Conservation (phyloP, 768 basidiomycete genomes). For the Phylloporus sp. region DNA sequence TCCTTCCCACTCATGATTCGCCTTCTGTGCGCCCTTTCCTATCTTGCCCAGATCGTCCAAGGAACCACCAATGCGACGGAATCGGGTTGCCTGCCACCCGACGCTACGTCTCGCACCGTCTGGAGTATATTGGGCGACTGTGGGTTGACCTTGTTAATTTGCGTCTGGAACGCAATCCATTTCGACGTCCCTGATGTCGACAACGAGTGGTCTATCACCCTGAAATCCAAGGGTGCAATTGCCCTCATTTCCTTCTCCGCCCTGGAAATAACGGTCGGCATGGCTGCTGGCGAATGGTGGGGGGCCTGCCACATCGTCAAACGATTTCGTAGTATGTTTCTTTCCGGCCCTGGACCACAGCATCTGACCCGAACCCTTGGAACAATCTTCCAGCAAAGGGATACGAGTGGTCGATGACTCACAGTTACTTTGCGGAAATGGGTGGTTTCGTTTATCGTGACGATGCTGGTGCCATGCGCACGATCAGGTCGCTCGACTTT, state of each 20-base stretch:
- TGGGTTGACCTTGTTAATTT: background rate
- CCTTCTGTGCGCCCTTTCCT: background rate
- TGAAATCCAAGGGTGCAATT: too few species aligned
- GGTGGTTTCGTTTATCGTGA: background rate
- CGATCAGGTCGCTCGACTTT: background rate
- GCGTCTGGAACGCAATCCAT: slow-evolving; percentile 2
- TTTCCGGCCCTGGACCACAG: background rate
- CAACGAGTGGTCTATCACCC: too few species aligned
- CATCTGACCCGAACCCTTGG: background rate
- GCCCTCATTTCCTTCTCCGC: background rate
- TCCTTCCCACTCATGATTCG: background rate
- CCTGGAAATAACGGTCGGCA: background rate
- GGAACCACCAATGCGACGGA: background rate
- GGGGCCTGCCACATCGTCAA: background rate
- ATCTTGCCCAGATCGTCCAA: background rate
- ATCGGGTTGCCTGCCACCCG: background rate
- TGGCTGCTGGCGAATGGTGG: background rate
- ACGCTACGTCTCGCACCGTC: background rate
- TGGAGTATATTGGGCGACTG: background rate
- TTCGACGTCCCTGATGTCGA: background rate
- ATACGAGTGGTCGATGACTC: slow-evolving; percentile 2
- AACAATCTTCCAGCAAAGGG: background rate
- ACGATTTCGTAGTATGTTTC: background rate
- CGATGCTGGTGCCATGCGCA: background rate
- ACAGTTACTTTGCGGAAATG: background rate